phyloP scores from a whole-genome alignment of 768 basidiomycete genomes.

The Psilocybe tampanensis region DNA sequence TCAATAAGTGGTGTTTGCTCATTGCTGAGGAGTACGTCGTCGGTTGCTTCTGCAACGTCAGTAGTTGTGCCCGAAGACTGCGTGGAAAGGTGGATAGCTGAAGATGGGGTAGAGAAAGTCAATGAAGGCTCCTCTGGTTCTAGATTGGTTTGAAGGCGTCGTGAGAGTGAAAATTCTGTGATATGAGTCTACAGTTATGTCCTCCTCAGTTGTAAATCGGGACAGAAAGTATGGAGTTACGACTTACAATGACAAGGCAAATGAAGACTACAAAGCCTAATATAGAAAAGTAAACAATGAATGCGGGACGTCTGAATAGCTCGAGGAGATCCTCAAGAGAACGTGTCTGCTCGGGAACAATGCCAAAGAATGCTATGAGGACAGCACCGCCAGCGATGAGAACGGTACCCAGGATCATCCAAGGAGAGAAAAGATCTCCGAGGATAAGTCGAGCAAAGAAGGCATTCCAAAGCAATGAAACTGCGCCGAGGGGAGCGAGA shows the following conservation, averaged over 20 bases:
- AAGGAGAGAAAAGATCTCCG: constrained; percentile 82
- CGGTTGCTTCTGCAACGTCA: constrained; percentile 30
- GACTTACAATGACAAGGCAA: constrained; percentile 65
- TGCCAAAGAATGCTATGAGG: constrained; percentile 89
- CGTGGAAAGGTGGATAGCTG: constrained; percentile 37
- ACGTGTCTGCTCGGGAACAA: constrained; percentile 86
- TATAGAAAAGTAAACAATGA: constrained; percentile 80
- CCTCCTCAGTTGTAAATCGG: background rate
- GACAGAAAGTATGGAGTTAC: background rate
- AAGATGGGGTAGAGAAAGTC: constrained; percentile 32
- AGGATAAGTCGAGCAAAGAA: constrained; percentile 85
- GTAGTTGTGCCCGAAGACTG: constrained; percentile 43
- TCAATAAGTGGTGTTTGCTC: constrained; percentile 65
- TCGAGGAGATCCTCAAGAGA: constrained; percentile 82
- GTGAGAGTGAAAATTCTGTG: constrained; percentile 62
- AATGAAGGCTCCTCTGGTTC: constrained; percentile 26
- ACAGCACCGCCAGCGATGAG: constrained; percentile 89
- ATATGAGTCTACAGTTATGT: constrained; percentile 63
- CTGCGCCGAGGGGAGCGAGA: constrained; percentile 90
- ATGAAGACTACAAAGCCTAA: constrained; percentile 61
- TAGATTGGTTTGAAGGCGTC: constrained; percentile 29
- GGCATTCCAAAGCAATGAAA: constrained; percentile 93
- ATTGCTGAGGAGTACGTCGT: constrained; percentile 33
- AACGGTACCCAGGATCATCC: constrained; percentile 85
- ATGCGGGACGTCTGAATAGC: constrained; percentile 75